A percentile compares a stretch with the other conserved stretches of the same genome.
These are phyloP conservation scores for Saposhnikovia divaricata DNA, from an alignment of 129 eudicot species.

Conservation along the genomic window DNA sequence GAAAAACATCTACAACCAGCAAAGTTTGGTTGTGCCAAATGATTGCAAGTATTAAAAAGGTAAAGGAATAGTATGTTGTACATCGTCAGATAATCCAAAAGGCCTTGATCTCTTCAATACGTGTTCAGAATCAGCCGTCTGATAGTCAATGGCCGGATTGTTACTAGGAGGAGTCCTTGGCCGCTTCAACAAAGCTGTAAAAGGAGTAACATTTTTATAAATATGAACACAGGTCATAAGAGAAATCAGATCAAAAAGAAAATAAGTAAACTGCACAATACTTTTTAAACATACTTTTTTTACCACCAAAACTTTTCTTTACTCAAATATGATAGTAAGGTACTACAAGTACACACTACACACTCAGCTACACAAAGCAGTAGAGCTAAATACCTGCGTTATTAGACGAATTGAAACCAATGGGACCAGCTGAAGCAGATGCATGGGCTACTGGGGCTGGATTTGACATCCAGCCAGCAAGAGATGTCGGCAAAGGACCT, in stretches of 20 bases:
- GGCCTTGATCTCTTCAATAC: conserved; percentile 62
- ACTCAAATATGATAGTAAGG: neutral
- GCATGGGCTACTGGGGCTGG: conserved; percentile 61
- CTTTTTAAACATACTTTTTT: neutral
- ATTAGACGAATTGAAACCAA: conserved; percentile 56
- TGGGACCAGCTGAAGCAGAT: conserved; percentile 67
- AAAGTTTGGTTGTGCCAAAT: neutral
- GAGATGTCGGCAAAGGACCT: conserved; percentile 50
- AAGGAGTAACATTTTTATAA: neutral
- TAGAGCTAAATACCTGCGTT: conserved; percentile 34
- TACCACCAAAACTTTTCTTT: neutral
- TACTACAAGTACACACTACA: neutral
- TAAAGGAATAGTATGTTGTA: conserved; percentile 19
- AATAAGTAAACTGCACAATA: neutral
- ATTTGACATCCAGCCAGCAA: conserved; percentile 74
- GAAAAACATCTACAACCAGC: neutral
- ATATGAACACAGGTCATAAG: neutral
- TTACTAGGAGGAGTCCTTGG: conserved; percentile 70
- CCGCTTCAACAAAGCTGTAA: conserved; percentile 53
- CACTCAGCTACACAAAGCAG: neutral
- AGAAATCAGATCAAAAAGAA: neutral
- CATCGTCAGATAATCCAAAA: conserved; percentile 65
- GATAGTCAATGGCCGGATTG: conserved; percentile 52
- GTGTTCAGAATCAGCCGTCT: conserved; percentile 69
- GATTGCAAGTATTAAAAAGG: neutral